Evolutionary conservation across 768 basidiomycete genomes (phyloP), one percentile per base, ranked within the genome.

Genomic region (Lactifluus subvellereus): DNA sequence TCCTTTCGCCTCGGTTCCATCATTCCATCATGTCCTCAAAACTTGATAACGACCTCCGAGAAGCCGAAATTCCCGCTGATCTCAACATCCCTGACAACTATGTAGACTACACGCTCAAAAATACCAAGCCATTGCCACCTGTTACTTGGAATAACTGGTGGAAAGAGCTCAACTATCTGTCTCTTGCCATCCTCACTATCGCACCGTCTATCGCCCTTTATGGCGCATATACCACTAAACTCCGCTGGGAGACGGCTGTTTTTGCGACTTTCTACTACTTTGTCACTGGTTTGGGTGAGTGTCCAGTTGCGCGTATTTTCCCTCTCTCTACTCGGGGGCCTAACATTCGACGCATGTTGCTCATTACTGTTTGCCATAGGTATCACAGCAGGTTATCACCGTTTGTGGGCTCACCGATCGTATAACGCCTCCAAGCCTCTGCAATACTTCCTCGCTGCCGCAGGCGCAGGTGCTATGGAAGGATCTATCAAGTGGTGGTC

Each of bases 401-500:
- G 97, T 61, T 82, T 98, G 0, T 99, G 95, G 94, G 91, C 97
- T 10, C 97, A 99, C 72, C 85, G 97, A 60, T 82, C 91, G 0
- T 99, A 96, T 75, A 98, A 97, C 72, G 97, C 96, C 42, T 86
- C 89, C 4, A 80, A 81, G 62, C 87, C 90, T 16, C 77, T 98
- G 13, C 88, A 98, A 73, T 97, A 93, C 71, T 76, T 83, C 66
- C 84, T 98, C 53, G 91, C 94, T 30, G 70, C 89, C 20, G 82
- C 86, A 10, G 97, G 96, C 54, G 87, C 93, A 1, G 96, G 97
- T 53, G 95, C 96, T 5, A 89, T 96, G 52, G 84, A 99, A 72
- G 96, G 96, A 9, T 97, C 95, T 22, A 96, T 99, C 78, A 90
- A 92, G 74, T 98, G 97, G 97, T 98, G 97, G 97, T 88, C 88